Evolutionary conservation across 345 rosid species (phyloP).

Genomic region (Capsella bursapastoris): DNA sequence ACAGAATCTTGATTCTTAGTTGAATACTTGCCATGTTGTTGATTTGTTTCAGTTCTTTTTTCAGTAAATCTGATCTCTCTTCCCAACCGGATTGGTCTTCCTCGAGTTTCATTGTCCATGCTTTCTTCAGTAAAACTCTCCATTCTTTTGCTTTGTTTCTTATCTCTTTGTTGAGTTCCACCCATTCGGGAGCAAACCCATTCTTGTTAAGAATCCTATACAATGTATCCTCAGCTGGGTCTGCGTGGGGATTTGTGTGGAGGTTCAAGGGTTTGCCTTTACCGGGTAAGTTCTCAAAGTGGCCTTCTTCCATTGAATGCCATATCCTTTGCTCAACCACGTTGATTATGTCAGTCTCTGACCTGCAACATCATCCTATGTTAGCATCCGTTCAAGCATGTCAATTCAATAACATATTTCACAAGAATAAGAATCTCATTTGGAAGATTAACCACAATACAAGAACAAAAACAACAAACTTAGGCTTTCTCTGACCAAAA

Average conservation of each 20-base stretch:
- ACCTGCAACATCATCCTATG: constrained; percentile 49
- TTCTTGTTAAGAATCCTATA: constrained; percentile 82
- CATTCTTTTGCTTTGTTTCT: constrained; percentile 61
- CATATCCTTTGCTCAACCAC: constrained; percentile 94
- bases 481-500: background rate
- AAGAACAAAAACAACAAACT: background rate
- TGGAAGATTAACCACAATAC: background rate
- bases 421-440: background rate
- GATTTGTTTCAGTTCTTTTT: constrained; percentile 64
- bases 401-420: background rate
- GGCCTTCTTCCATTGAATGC: constrained; percentile 98
- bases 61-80: constrained; percentile 52
- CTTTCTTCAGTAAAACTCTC: constrained; percentile 72
- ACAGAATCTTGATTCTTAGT: constrained; percentile 1
- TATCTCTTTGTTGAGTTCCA: constrained; percentile 90
- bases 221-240: constrained; percentile 89
- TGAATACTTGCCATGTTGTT: constrained; percentile 64
- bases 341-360: constrained; percentile 84
- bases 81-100: constrained; percentile 62
- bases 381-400: constrained; percentile 16
- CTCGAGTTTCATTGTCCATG: constrained; percentile 58
- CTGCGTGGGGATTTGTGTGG: constrained; percentile 69
- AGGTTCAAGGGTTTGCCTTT: constrained; percentile 90
- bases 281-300: constrained; percentile 90
- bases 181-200: constrained; percentile 92